Evolutionary conservation across 192 early-diverging fungal species (phyloP).

Genomic region (Rhizophlyctis rosea): DNA sequence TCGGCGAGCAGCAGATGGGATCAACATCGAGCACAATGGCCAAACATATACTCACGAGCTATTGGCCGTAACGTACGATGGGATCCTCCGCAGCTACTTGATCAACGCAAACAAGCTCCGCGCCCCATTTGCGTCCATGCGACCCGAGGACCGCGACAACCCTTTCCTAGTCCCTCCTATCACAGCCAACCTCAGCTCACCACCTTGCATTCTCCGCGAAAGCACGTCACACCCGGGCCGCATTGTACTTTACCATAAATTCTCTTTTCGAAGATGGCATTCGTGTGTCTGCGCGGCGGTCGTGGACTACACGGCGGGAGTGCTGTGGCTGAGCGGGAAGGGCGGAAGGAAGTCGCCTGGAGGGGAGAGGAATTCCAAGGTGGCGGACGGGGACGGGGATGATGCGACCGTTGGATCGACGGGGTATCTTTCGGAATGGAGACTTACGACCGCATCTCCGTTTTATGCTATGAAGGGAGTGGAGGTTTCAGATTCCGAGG

Average conservation of each 20-base stretch:
- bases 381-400: no score
- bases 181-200: constrained; percentile 16
- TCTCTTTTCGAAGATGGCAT: constrained; percentile 43
- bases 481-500: not conserved
- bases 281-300: constrained; percentile 39
- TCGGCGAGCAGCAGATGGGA: not conserved
- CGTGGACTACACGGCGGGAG: constrained; percentile 33
- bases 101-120: constrained; percentile 42
- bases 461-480: constrained; percentile 21
- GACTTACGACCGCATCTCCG: constrained; percentile 10
- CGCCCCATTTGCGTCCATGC: constrained; percentile 21
- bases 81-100: constrained; percentile 52
- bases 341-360: not conserved
- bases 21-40: constrained; percentile 28
- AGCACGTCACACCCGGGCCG: constrained; percentile 40
- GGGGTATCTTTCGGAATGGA: constrained; percentile 17
- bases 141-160: no score
- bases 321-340: constrained; percentile 46
- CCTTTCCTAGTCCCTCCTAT: constrained; percentile 5
- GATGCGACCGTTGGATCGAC: no score
- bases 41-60: constrained; percentile 52
- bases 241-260: constrained; percentile 50
- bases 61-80: constrained; percentile 49
- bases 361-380: no score
- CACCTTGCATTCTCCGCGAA: constrained; percentile 50